Evolutionary conservation across 257 asterid genomes (phyloP).

Genomic region (Solanum stenotomum): DNA sequence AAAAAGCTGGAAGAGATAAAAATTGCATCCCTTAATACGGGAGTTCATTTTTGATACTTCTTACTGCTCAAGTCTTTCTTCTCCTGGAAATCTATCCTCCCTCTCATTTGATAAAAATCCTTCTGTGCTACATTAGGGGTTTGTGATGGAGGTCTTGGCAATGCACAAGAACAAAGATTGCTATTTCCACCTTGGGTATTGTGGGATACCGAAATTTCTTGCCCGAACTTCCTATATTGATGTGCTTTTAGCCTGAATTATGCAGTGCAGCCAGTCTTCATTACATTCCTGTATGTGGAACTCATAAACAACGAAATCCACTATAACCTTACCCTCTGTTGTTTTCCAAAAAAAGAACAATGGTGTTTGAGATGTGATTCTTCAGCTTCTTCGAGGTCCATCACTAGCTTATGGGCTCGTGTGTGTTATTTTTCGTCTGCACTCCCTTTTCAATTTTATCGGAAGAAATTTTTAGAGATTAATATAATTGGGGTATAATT

Average conservation of each 20-base stretch:
- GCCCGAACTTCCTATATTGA: not conserved
- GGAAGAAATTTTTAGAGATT: not conserved
- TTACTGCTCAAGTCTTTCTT: not conserved
- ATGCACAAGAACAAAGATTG: not conserved
- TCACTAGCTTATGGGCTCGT: not conserved
- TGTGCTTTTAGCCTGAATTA: not conserved
- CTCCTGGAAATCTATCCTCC: not conserved
- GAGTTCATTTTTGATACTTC: not conserved
- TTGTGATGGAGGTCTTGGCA: not conserved
- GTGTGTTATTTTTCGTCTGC: not conserved
- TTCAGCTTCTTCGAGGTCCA: not conserved
- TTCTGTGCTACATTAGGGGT: not conserved
- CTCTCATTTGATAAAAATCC: not conserved
- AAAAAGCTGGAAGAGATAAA: not conserved
- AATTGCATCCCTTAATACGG: not conserved
- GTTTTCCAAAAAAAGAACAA: not conserved
- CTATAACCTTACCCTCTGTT: not conserved
- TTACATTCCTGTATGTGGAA: not conserved
- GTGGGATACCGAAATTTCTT: not conserved
- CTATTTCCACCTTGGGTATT: not conserved
- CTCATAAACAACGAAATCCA: not conserved
- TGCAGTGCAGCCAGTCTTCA: not conserved
- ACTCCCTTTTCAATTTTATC: not conserved
- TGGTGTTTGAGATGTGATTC: not conserved
- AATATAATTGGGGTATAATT: not conserved